Evolutionary conservation across 2,329 filamentous ascomycete genomes (phyloP).

Genomic region (Monilinia aucupariae): DNA sequence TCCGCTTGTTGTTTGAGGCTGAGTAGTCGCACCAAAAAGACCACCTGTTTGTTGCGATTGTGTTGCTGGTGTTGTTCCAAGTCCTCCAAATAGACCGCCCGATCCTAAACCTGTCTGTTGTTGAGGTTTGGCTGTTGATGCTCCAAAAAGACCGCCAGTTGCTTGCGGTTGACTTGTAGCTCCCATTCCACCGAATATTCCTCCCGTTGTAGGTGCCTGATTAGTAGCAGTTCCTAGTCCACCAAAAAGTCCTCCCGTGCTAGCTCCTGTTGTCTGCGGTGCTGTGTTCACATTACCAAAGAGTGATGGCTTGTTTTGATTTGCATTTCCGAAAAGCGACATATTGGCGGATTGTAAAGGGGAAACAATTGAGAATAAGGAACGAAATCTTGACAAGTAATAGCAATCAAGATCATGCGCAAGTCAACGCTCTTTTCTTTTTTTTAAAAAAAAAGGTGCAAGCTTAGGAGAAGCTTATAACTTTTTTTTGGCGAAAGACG

Average conservation of each 20-base stretch:
- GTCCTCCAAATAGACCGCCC: conserved; percentile 26
- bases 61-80: conserved; percentile 14
- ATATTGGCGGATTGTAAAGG: background rate
- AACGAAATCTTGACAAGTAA: background rate
- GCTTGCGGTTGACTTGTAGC: conserved; percentile 2
- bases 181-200: conserved; percentile 37
- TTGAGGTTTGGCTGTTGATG: conserved; percentile 21
- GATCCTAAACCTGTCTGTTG: conserved; percentile 21
- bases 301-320: conserved; percentile 12
- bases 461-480: conserved; percentile 11
- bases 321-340: conserved; percentile 13
- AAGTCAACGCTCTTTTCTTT: background rate
- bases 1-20: conserved; percentile 20
- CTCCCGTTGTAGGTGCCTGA: conserved; percentile 23
- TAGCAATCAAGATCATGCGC: background rate
- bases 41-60: conserved; percentile 22
- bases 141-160: conserved; percentile 6
- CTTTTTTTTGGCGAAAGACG: conserved; percentile 4
- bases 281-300: conserved; percentile 1
- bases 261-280: conserved; percentile 11
- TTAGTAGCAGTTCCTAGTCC: conserved; percentile 11
- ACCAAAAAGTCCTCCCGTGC: conserved; percentile 21
- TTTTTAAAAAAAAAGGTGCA: background rate
- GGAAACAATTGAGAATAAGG: background rate
- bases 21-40: conserved; percentile 15